Percentiles rank a stretch among this genome's conserved stretches.
Evolutionary conservation across 1,284 basidiomycete genomes (phyloP).

Genomic region (Moesziomyces parantarcticus): DNA sequence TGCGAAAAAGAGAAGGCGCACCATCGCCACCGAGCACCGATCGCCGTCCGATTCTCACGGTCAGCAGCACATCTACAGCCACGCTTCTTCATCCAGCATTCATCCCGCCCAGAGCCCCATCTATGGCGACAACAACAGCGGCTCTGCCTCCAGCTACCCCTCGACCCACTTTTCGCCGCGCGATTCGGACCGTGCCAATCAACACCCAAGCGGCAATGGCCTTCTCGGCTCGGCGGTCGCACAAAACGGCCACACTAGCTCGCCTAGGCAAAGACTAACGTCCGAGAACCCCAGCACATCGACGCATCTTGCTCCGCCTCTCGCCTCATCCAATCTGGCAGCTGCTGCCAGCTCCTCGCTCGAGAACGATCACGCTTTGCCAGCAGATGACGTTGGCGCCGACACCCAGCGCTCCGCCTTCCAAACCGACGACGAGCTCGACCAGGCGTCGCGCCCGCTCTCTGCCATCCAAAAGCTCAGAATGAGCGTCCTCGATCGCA

Average conservation of each 20-base stretch:
- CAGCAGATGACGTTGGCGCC: slow-evolving; percentile 9
- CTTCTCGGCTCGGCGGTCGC: slow-evolving; percentile 5
- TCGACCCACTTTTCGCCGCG: slow-evolving; percentile 21
- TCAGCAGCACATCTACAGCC: background rate
- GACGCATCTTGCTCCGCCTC: background rate
- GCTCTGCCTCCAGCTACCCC: slow-evolving; percentile 14
- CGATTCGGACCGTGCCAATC: slow-evolving; percentile 6
- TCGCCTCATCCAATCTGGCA: background rate
- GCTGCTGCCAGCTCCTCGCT: background rate
- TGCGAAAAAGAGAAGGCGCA: slow-evolving; percentile 14
- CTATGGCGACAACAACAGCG: slow-evolving; percentile 15
- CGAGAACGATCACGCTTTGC: slow-evolving; percentile 5
- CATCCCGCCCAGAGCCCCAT: slow-evolving; percentile 12
- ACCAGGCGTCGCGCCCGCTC: slow-evolving; percentile 28
- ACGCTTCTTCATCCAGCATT: background rate
- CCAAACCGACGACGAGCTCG: slow-evolving; percentile 24
- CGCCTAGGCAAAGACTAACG: slow-evolving; percentile 6
- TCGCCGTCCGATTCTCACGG: background rate
- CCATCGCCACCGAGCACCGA: slow-evolving; percentile 8
- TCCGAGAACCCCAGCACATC: background rate
- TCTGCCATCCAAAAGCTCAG: slow-evolving; percentile 35
- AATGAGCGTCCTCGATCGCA: slow-evolving; percentile 38
- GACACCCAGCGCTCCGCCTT: slow-evolving; percentile 13
- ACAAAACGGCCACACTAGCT: slow-evolving; percentile 1
- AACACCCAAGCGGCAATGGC: slow-evolving; percentile 1